phyloP scores from a whole-genome alignment of 192 early-diverging fungal genomes.

The Dissophora ornata region DNA sequence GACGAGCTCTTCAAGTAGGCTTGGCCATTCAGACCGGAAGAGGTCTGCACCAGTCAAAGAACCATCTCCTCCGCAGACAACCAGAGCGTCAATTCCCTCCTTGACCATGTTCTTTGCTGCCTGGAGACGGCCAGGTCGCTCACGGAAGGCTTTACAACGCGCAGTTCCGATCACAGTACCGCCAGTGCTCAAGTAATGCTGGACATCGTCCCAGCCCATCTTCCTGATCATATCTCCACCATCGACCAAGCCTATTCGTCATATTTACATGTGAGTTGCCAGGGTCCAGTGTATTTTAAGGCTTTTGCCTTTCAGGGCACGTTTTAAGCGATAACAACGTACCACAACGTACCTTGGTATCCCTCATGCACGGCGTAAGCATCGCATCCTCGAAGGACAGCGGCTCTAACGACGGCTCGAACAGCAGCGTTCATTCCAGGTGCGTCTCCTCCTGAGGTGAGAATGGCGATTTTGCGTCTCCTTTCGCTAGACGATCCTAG shows the following conservation, averaged over 20 bases:
- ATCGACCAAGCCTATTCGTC: constrained; percentile 81
- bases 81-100: constrained; percentile 92
- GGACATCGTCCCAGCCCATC: constrained; percentile 92
- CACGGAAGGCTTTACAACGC: constrained; percentile 87
- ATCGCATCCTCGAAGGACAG: constrained; percentile 83
- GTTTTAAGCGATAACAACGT: too few species aligned
- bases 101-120: constrained; percentile 88
- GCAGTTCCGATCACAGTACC: constrained; percentile 97
- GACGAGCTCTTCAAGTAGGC: constrained; percentile 81
- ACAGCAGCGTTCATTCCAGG: constrained; percentile 99
- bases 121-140: constrained; percentile 83
- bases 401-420: constrained; percentile 88
- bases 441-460: constrained; percentile 95
- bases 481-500: background rate
- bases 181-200: constrained; percentile 85
- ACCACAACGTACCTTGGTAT: constrained; percentile 76
- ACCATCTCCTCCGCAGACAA: constrained; percentile 97
- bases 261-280: background rate
- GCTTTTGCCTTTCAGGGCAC: too few species aligned
- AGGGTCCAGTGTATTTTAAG: background rate
- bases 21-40: constrained; percentile 92
- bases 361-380: constrained; percentile 95
- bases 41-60: constrained; percentile 95
- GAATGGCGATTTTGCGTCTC: constrained; percentile 87
- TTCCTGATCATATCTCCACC: constrained; percentile 88